Evolutionary conservation across 2,329 filamentous ascomycete genomes (phyloP).

Genomic region (Aspergillus aculeatinus): DNA sequence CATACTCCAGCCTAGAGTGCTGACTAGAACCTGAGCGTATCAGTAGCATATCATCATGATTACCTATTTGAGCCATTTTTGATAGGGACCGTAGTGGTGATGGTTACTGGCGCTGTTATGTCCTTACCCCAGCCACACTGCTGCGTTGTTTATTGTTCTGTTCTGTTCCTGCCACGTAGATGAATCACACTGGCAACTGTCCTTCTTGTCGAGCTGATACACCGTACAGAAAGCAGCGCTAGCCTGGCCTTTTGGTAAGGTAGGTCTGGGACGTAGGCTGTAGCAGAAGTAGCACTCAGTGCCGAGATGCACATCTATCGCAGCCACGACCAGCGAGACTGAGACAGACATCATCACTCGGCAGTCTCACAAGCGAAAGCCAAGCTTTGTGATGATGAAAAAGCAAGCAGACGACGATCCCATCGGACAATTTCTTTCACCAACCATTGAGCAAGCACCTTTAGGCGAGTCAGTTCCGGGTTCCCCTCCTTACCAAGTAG

Average conservation of each 20-base stretch:
- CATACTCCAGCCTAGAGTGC: neutral
- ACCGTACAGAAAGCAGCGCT: neutral
- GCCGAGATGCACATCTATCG: neutral
- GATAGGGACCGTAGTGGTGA: neutral
- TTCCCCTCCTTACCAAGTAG: neutral
- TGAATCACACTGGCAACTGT: neutral
- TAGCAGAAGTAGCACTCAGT: neutral
- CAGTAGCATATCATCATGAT: constrained; percentile 1
- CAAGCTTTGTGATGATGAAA: constrained; percentile 18
- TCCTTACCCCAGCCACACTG: neutral
- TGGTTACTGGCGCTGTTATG: neutral
- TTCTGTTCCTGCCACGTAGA: constrained; percentile 1
- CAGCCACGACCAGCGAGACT: neutral
- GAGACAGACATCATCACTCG: neutral
- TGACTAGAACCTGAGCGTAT: neutral
- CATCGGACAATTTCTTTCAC: constrained; percentile 9
- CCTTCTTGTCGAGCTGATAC: neutral
- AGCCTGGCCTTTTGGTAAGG: neutral
- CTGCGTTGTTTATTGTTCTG: neutral
- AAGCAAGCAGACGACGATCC: constrained; percentile 3
- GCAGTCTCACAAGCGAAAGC: constrained; percentile 10
- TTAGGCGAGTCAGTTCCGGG: no score
- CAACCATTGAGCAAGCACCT: constrained; percentile 1
- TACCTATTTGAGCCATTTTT: neutral
- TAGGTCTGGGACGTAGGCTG: neutral